These are phyloP conservation scores for Fremontodendron californicum DNA, from an alignment of 345 rosid species.

Conservation along the genomic window DNA sequence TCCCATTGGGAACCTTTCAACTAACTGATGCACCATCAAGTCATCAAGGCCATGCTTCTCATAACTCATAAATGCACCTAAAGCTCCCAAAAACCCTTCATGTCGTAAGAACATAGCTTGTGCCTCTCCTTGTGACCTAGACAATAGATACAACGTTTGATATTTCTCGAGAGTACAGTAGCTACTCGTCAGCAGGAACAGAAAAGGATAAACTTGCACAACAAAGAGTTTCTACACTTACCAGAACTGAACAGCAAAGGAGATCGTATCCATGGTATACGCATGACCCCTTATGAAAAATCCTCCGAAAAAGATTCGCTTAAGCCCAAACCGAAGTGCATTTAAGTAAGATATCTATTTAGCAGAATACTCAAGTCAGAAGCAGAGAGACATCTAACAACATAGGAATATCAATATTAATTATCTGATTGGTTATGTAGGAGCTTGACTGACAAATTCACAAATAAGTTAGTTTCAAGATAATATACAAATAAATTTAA, in stretches of 20 bases:
- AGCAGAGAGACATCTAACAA: conserved; percentile 4
- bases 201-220: not conserved
- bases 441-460: not conserved
- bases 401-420: not conserved
- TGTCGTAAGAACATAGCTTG: conserved; percentile 98
- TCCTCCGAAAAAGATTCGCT: conserved; percentile 95
- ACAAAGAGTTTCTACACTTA: conserved; percentile 21
- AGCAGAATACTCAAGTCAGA: conserved; percentile 21
- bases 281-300: conserved; percentile 98
- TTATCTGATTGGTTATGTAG: not conserved
- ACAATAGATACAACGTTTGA: conserved; percentile 14
- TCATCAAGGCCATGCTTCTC: conserved; percentile 98
- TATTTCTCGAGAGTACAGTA: conserved; percentile 11
- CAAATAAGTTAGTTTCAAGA: not conserved
- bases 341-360: conserved; percentile 82
- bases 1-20: conserved; percentile 99
- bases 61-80: conserved; percentile 99
- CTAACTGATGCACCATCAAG: conserved; percentile 95
- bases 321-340: conserved; percentile 93
- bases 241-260: conserved; percentile 99
- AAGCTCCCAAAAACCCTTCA: conserved; percentile 95
- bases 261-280: conserved; percentile 99
- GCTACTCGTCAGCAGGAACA: not conserved
- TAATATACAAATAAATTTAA: not conserved
- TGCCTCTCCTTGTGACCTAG: conserved; percentile 89